Percentiles rank a stretch among this genome's conserved stretches.
Evolutionary conservation across 768 basidiomycete species (phyloP).

Genomic region (Russula olivacea): DNA sequence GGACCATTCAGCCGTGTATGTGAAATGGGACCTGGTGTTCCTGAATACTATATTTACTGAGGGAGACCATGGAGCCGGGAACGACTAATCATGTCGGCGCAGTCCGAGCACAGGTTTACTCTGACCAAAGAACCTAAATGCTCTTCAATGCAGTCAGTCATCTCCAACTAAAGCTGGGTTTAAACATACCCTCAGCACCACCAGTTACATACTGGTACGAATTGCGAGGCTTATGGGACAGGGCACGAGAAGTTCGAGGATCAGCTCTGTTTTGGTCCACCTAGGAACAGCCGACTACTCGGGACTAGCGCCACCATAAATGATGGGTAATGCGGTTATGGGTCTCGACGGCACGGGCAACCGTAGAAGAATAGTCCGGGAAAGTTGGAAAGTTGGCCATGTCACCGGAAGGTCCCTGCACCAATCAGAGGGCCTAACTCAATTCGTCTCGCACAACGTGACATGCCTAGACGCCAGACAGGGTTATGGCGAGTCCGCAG

Average conservation of each 20-base stretch:
- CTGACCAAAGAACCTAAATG: slow-evolving; percentile 21
- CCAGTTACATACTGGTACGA: neutral
- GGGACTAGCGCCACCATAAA: slow-evolving; percentile 17
- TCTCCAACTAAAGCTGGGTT: slow-evolving; percentile 17
- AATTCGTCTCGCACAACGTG: slow-evolving; percentile 24
- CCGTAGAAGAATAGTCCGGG: slow-evolving; percentile 1
- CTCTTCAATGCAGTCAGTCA: slow-evolving; percentile 1
- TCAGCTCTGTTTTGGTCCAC: neutral
- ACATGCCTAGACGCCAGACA: slow-evolving; percentile 16
- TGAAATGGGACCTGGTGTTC: slow-evolving; percentile 10
- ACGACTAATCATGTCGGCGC: slow-evolving; percentile 11
- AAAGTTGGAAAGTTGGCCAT: slow-evolving; percentile 12
- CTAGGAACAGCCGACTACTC: slow-evolving; percentile 5
- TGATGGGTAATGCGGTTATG: slow-evolving; percentile 10
- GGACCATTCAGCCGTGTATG: neutral
- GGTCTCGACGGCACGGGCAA: slow-evolving; percentile 18
- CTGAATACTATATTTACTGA: slow-evolving; percentile 13
- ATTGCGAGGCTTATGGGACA: neutral
- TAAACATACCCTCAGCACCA: slow-evolving; percentile 8
- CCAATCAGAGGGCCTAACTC: slow-evolving; percentile 18
- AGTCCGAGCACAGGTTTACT: slow-evolving; percentile 6
- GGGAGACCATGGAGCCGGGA: slow-evolving; percentile 10
- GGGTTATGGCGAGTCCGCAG: slow-evolving; percentile 19
- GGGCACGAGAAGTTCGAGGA: neutral
- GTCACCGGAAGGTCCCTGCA: slow-evolving; percentile 21